A percentile compares a stretch with the other conserved stretches of the same genome.
Evolutionary conservation across 495 filamentous ascomycete genomes (phyloP).

Genomic region (Chlorociboria aeruginascens): DNA sequence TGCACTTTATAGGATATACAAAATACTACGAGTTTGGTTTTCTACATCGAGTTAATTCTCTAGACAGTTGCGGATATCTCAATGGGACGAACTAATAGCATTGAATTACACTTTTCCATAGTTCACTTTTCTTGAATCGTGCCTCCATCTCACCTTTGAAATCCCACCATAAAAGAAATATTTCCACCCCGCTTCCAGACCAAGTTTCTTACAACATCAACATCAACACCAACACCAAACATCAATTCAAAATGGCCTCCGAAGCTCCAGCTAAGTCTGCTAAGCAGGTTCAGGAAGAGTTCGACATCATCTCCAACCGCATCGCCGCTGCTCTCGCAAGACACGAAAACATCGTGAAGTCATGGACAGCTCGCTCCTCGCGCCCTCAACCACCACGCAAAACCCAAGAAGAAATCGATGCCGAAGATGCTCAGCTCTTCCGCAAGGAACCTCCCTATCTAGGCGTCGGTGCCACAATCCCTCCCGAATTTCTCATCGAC

Average conservation of each 20-base stretch:
- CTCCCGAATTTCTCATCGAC: slow-evolving; percentile 25
- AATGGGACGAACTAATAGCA: too few relatives aligned
- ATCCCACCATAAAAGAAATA: too few relatives aligned
- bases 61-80: too few relatives aligned
- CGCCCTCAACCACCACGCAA: slow-evolving; percentile 23
- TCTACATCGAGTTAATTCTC: too few relatives aligned
- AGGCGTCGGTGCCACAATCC: slow-evolving; percentile 32
- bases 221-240: not conserved
- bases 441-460: slow-evolving; percentile 26
- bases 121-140: too few relatives aligned
- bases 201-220: too few relatives aligned
- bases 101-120: too few relatives aligned
- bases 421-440: slow-evolving; percentile 32
- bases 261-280: slow-evolving; percentile 13
- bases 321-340: slow-evolving; percentile 32
- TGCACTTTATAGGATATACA: too few relatives aligned
- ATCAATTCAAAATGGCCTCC: slow-evolving; percentile 8
- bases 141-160: too few relatives aligned
- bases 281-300: slow-evolving; percentile 8
- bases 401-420: slow-evolving; percentile 30
- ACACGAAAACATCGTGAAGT: slow-evolving; percentile 29
- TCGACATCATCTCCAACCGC: slow-evolving; percentile 32
- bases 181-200: not conserved
- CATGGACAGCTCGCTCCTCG: slow-evolving; percentile 26
- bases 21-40: too few relatives aligned